Percentiles rank a stretch among this genome's conserved stretches.
Conservation (phyloP, 2,329 filamentous ascomycete species). For the Calonectria pseudoturangicola region DNA sequence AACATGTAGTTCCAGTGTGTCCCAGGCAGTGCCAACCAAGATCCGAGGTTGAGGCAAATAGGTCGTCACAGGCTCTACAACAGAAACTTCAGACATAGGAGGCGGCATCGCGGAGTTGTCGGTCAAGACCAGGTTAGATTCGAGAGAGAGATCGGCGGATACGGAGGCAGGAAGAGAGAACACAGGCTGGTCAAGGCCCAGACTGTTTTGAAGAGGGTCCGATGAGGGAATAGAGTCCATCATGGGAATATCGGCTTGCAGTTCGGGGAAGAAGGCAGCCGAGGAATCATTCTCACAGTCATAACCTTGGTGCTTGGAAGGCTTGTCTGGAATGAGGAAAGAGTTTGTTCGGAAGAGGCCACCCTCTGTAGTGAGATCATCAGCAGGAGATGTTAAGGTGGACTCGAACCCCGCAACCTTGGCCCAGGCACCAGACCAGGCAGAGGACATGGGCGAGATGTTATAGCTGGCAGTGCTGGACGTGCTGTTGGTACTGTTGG, state of each 20-base stretch:
- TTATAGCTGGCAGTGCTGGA: conserved; percentile 62
- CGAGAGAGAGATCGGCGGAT: conserved; percentile 59
- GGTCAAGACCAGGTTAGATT: conserved; percentile 61
- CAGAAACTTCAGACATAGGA: conserved; percentile 40
- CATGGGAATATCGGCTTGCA: conserved; percentile 65
- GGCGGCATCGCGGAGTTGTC: conserved; percentile 53
- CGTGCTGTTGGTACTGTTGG: conserved; percentile 62
- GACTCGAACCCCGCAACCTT: conserved; percentile 64
- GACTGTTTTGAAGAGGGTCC: conserved; percentile 52
- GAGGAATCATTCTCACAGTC: conserved; percentile 56
- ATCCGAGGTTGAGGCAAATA: conserved; percentile 53
- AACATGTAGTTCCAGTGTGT: conserved; percentile 67
- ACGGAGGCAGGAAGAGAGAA: conserved; percentile 61
- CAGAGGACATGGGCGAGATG: conserved; percentile 68
- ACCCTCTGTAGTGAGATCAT: conserved; percentile 60
- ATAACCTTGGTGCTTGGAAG: conserved; percentile 50
- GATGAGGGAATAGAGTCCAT: conserved; percentile 56
- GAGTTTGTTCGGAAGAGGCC: conserved; percentile 54
- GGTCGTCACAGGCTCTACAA: conserved; percentile 51
- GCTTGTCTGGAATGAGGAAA: conserved; percentile 49
- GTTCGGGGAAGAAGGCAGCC: conserved; percentile 61
- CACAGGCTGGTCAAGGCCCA: conserved; percentile 59
- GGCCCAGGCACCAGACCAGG: conserved; percentile 64
- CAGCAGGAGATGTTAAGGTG: conserved; percentile 67
- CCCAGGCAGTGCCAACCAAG: conserved; percentile 67